Conservation (phyloP, 2,329 filamentous ascomycete species). For the Diplodia seriata region DNA sequence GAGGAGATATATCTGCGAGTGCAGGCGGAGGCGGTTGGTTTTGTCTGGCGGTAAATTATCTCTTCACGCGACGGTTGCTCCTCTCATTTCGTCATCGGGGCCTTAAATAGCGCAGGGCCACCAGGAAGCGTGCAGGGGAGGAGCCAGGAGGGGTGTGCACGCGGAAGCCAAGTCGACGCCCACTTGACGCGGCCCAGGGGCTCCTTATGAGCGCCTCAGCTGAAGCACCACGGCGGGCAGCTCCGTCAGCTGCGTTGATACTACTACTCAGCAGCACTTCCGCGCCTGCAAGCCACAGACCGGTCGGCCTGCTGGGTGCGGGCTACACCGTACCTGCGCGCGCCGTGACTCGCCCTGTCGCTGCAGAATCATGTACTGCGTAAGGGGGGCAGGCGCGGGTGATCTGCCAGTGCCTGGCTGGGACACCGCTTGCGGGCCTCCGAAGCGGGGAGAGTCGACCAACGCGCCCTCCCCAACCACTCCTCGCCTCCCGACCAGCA, state of each 20-base stretch:
- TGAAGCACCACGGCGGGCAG: neutral
- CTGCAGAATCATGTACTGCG: neutral
- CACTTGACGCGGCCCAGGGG: neutral
- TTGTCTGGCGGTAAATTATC: constrained; percentile 30
- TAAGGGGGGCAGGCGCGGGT: constrained; percentile 25
- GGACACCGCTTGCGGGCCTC: constrained; percentile 7
- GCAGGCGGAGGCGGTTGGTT: constrained; percentile 5
- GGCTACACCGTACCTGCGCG: neutral
- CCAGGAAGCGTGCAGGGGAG: constrained; percentile 29
- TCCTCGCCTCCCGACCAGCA: neutral
- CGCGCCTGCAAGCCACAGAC: constrained; percentile 4
- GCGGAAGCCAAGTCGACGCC: constrained; percentile 7
- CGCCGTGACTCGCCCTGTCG: neutral
- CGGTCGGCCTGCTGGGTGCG: constrained; percentile 11
- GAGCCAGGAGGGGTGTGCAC: constrained; percentile 13
- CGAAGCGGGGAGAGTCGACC: neutral
- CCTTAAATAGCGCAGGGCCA: constrained; percentile 31
- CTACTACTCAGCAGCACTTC: neutral
- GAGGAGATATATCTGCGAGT: constrained; percentile 10
- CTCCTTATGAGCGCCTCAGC: constrained; percentile 20
- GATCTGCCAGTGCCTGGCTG: constrained; percentile 26
- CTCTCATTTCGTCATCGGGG: constrained; percentile 32
- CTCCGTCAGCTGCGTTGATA: neutral
- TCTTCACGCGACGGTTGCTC: constrained; percentile 26
- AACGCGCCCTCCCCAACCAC: neutral